A percentile compares a stretch with the other conserved stretches of the same genome.
These are phyloP conservation scores for Lepidopterella palustris DNA, from an alignment of 495 filamentous ascomycete species.

Conservation along the genomic window DNA sequence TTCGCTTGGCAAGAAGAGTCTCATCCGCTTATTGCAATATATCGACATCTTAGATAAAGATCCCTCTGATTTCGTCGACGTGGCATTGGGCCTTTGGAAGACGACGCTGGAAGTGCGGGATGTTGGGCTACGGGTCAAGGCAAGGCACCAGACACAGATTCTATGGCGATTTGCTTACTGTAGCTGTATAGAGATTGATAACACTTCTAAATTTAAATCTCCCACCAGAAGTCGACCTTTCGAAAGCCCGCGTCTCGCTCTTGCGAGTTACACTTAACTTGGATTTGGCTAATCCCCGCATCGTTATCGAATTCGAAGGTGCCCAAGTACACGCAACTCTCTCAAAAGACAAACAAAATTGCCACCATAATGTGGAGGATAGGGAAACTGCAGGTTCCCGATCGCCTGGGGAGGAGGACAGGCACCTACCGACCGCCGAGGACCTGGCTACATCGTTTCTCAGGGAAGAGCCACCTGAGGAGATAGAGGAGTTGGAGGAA, in stretches of 20 bases:
- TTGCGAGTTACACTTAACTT: conserved; percentile 73
- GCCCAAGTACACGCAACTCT: conserved; percentile 58
- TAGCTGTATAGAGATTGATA: conserved; percentile 58
- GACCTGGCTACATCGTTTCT: conserved; percentile 86
- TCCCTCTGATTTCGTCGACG: conserved; percentile 57
- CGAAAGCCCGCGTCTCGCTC: conserved; percentile 60
- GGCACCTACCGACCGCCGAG: conserved; percentile 64
- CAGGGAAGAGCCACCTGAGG: conserved; percentile 66
- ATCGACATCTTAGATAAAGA: conserved; percentile 77
- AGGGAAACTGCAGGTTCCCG: too few species aligned
- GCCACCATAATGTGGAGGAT: too few species aligned
- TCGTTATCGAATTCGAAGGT: conserved; percentile 69
- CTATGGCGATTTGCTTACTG: not conserved
- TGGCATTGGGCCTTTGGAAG: conserved; percentile 61
- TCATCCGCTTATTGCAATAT: conserved; percentile 73
- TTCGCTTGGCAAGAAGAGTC: conserved; percentile 64
- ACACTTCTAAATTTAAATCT: conserved; percentile 56
- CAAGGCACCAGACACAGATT: conserved; percentile 34
- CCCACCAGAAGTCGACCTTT: conserved; percentile 59
- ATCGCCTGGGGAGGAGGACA: conserved; percentile 34
- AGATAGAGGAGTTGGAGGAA: conserved; percentile 69
- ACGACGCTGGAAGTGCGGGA: conserved; percentile 75
- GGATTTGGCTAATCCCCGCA: conserved; percentile 72
- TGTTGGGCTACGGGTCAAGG: conserved; percentile 68
- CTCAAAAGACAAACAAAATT: not conserved